Percentiles rank a stretch among this genome's conserved stretches.
Conservation (phyloP, 192 early-diverging fungal genomes). For the Anaeromyces robustus region DNA sequence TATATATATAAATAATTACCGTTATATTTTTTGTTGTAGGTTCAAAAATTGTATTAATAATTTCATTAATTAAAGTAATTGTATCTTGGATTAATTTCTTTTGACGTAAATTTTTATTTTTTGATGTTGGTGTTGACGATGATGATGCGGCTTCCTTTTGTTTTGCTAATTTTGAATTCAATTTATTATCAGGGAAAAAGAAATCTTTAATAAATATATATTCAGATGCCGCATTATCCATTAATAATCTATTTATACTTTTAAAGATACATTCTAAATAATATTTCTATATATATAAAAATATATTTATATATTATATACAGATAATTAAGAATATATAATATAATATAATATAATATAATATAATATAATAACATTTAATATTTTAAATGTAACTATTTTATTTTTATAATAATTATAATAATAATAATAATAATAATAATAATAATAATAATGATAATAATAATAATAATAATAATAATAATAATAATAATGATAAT, state of each 20-base stretch:
- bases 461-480: no score
- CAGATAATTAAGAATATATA: no score
- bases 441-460: no score
- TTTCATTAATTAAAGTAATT: slow-evolving; percentile 9
- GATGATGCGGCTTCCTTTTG: slow-evolving; percentile 43
- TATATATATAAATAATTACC: slow-evolving; percentile 25
- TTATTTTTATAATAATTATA: no score
- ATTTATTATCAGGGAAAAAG: slow-evolving; percentile 37
- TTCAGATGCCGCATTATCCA: slow-evolving; percentile 90
- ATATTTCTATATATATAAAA: slow-evolving; percentile 31
- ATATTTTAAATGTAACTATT: no score
- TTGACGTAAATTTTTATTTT: slow-evolving; percentile 43
- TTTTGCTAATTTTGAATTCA: not conserved
- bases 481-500: no score
- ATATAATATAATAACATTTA: no score
- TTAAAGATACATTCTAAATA: slow-evolving; percentile 84
- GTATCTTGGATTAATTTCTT: not conserved
- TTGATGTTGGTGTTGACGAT: no score
- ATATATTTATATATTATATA: no score
- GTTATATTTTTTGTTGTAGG: slow-evolving; percentile 56
- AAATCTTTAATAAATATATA: slow-evolving; percentile 86
- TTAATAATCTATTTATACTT: slow-evolving; percentile 75
- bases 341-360: no score
- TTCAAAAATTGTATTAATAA: slow-evolving; percentile 83
- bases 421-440: no score